These are phyloP conservation scores for Neolentinus lepideus DNA, from an alignment of 1,284 basidiomycete genomes.

Conservation along the genomic window DNA sequence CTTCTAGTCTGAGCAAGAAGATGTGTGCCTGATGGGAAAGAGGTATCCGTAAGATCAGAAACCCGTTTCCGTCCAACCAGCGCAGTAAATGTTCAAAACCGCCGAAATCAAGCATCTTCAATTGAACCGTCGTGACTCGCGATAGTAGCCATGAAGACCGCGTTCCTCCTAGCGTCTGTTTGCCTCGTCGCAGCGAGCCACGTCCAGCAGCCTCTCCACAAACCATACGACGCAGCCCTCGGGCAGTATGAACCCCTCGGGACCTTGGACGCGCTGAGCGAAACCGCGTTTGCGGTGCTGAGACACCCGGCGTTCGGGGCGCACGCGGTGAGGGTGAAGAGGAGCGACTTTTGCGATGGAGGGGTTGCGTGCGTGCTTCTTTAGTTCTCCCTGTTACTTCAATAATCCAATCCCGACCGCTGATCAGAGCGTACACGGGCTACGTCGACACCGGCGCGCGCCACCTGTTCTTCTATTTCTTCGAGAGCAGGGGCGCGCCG, in stretches of 20 bases:
- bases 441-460: conserved; percentile 26
- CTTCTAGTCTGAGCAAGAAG: too few species aligned
- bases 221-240: background rate
- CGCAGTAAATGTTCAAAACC: too few species aligned
- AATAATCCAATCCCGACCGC: background rate
- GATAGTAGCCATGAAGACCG: too few species aligned
- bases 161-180: too few species aligned
- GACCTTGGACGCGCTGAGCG: background rate
- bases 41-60: too few species aligned
- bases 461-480: conserved; percentile 55
- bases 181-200: too few species aligned
- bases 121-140: too few species aligned
- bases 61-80: too few species aligned
- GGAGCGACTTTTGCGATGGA: conserved; percentile 12
- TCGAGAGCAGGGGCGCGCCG: conserved; percentile 69
- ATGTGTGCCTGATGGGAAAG: too few species aligned
- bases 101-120: too few species aligned
- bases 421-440: conserved; percentile 11
- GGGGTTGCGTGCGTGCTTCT: conserved; percentile 11
- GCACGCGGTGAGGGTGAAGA: conserved; percentile 11
- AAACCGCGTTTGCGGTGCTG: conserved; percentile 9
- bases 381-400: too few species aligned
- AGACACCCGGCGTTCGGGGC: conserved; percentile 10
- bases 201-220: too few species aligned
- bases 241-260: background rate